Conservation (phyloP, 495 filamentous ascomycete genomes). For the Penicillium simplicissimum region DNA sequence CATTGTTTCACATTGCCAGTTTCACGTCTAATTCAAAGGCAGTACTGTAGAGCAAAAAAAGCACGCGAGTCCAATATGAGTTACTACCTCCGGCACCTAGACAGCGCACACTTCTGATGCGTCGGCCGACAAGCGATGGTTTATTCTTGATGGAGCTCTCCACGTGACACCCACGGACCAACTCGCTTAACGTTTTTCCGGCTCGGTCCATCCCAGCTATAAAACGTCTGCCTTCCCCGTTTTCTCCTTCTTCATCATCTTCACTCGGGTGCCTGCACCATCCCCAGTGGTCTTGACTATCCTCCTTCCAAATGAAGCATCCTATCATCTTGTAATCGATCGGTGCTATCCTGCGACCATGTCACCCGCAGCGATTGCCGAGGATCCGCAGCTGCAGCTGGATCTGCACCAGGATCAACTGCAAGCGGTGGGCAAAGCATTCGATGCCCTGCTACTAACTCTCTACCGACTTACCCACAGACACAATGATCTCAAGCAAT, state of each 20-base stretch:
- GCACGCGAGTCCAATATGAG: too few species aligned
- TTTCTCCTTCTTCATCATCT: conserved; percentile 17
- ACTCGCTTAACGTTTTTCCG: conserved; percentile 45
- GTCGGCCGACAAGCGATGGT: too few species aligned
- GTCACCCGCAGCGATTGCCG: conserved; percentile 39
- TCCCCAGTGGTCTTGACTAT: conserved; percentile 11
- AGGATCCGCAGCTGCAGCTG: conserved; percentile 37
- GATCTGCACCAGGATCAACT: conserved; percentile 40
- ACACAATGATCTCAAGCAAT: conserved; percentile 45
- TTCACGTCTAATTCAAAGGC: too few species aligned
- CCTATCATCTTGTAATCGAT: conserved; percentile 24
- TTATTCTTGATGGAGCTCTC: neutral
- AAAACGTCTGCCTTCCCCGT: conserved; percentile 22
- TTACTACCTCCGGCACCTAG: too few species aligned
- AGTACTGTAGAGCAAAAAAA: too few species aligned
- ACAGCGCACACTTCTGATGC: too few species aligned
- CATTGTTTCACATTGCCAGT: too few species aligned
- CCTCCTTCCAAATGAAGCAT: conserved; percentile 15
- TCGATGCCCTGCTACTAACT: conserved; percentile 53
- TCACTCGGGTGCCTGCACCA: conserved; percentile 16
- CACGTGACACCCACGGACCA: conserved; percentile 39
- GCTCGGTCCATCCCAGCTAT: conserved; percentile 15
- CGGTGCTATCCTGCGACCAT: conserved; percentile 28
- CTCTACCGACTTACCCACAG: conserved; percentile 46
- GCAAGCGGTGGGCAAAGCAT: conserved; percentile 44